Base-by-base conservation (phyloP, 805 yeast genomes). In the Wickerhamomyces rabaulensis region DNA sequence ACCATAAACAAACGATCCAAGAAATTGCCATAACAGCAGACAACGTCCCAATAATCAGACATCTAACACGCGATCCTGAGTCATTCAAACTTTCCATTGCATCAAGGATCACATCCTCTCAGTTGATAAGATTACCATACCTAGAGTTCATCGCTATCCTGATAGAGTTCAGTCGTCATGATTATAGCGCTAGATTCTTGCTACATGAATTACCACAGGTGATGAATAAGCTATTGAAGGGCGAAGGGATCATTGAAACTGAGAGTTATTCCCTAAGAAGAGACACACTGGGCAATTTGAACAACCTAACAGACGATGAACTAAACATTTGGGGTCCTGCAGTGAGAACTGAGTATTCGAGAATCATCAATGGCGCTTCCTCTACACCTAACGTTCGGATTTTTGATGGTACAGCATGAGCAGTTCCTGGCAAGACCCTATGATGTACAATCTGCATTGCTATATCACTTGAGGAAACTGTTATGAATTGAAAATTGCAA, bases 221-320 rank as follows among this genome's bases (percentile, higher is more conserved):
- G 5, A 56, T 60, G 62, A 57, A 56, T 38, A 53, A 51, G 21
- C 26, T 58, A 2, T 27, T 58, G 9, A 45, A 50, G 16, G 57
- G 56, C 3, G 47, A 35, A 6, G 40, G 51, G 10, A 47, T 60
- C 9, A 39, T 51, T 9, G 62, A 58, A 27, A 40, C 56, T 1
- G 58, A 58, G 25, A 46, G 55, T 3, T 52, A 41, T 43, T 35
- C 48, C n/a, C 26, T 53, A 8, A 49, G 64, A 37, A 52, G 51
- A 35, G 16, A 6, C 2, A 56, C 61, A 4, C 21, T 60, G 26
- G 56, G 50, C 22, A 51, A 53, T 22, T 26, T 60, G 36, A 29
- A 48, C 6, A 23, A 40, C 3, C 17, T 51, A 3, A 38, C 54
- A 8, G 48, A 47, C 40, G 56, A 51, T 1, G 47, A 35, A 2